A percentile compares a stretch with the other conserved stretches of the same genome.
Conservation (phyloP, 306 rosid genomes). For the Trifolium subterraneum region DNA sequence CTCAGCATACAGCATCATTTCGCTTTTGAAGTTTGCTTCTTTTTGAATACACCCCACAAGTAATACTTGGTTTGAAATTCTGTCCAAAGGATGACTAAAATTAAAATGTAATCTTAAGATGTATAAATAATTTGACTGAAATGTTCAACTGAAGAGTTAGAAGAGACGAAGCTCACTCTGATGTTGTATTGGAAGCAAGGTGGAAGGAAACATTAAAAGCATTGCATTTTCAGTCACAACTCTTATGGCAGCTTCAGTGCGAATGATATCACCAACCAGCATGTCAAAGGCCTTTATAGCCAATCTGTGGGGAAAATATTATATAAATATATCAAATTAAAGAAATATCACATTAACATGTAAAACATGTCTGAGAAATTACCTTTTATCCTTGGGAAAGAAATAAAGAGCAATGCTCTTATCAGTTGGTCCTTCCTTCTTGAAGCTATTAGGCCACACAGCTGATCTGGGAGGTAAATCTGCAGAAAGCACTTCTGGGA, state of each 20-base stretch:
- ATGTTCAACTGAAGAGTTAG: slow-evolving; percentile 1
- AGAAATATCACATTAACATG: slow-evolving; percentile 6
- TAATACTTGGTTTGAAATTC: slow-evolving; percentile 68
- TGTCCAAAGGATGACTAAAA: slow-evolving; percentile 45
- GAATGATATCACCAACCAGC: slow-evolving; percentile 57
- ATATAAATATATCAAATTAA: slow-evolving; percentile 7
- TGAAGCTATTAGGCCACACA: slow-evolving; percentile 79
- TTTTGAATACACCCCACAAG: slow-evolving; percentile 84
- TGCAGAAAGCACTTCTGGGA: slow-evolving; percentile 53
- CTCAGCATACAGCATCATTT: slow-evolving; percentile 33
- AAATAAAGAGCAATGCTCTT: slow-evolving; percentile 71
- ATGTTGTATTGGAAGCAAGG: slow-evolving; percentile 49
- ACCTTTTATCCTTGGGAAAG: slow-evolving; percentile 73
- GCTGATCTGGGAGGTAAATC: slow-evolving; percentile 51
- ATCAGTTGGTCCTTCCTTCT: slow-evolving; percentile 54
- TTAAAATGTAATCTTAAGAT: slow-evolving; percentile 5
- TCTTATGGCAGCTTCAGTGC: slow-evolving; percentile 58
- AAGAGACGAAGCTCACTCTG: slow-evolving; percentile 60
- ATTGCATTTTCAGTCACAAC: slow-evolving; percentile 58
- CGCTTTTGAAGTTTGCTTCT: slow-evolving; percentile 41
- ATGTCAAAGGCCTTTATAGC: slow-evolving; percentile 53
- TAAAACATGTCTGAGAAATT: slow-evolving; percentile 21
- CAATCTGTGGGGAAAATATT: slow-evolving; percentile 41
- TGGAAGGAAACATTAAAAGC: slow-evolving; percentile 73
- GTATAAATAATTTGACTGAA: slow-evolving; percentile 28